A percentile compares a stretch with the other conserved stretches of the same genome.
Conservation (phyloP, 768 basidiomycete genomes). For the Pulveroboletus ravenelii region DNA sequence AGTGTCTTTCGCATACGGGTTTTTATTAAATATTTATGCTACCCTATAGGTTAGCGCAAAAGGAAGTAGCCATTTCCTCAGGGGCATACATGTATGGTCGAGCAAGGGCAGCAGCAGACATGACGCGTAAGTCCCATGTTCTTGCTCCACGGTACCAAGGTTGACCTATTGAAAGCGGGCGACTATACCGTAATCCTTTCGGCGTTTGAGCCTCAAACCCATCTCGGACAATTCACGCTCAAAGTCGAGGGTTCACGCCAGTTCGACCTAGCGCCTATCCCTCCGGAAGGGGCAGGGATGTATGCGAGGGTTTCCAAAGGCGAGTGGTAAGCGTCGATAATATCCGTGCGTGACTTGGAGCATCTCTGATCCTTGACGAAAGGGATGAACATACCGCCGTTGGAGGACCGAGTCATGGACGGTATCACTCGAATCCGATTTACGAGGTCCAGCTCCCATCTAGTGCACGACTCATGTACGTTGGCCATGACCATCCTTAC, state of each 20-base stretch:
- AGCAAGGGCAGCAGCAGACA: slow-evolving; percentile 46
- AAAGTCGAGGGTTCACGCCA: slow-evolving; percentile 56
- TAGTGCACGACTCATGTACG: slow-evolving; percentile 55
- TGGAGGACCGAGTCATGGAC: slow-evolving; percentile 62
- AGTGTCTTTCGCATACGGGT: not conserved
- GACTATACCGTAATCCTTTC: slow-evolving; percentile 84
- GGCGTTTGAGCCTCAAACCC: slow-evolving; percentile 65
- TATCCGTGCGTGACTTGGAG: not conserved
- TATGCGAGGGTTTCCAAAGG: slow-evolving; percentile 66
- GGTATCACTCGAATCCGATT: slow-evolving; percentile 65
- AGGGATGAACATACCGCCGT: slow-evolving; percentile 59
- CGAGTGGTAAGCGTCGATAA: slow-evolving; percentile 54
- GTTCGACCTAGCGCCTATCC: slow-evolving; percentile 61
- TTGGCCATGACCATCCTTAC: slow-evolving; percentile 26
- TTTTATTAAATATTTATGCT: not conserved
- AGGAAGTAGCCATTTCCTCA: slow-evolving; percentile 67
- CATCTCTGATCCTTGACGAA: not conserved
- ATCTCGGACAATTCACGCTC: slow-evolving; percentile 62
- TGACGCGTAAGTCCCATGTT: slow-evolving; percentile 45
- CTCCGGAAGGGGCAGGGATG: slow-evolving; percentile 91
- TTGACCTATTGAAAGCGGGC: slow-evolving; percentile 38
- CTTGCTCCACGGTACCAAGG: not conserved
- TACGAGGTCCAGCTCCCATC: slow-evolving; percentile 57
- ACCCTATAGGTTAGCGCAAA: slow-evolving; percentile 47
- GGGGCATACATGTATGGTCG: slow-evolving; percentile 81